A percentile compares a stretch with the other conserved stretches of the same genome.
These are phyloP conservation scores for Thuja plicata DNA, from an alignment of 83 land plant species.

Conservation along the genomic window DNA sequence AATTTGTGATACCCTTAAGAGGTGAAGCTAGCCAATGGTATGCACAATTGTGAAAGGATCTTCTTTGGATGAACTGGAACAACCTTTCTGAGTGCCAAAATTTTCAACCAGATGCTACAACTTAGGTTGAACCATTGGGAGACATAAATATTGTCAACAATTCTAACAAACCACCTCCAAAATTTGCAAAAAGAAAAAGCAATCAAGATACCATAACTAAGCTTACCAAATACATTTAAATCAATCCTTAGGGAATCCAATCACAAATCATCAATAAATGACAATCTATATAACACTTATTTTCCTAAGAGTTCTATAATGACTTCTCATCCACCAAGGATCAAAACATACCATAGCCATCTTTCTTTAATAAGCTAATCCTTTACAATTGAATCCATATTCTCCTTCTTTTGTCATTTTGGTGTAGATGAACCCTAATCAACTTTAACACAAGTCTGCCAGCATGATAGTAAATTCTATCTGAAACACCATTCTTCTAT, in stretches of 20 bases:
- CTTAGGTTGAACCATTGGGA: neutral
- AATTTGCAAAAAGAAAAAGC: neutral
- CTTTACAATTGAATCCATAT: slow-evolving; percentile 30
- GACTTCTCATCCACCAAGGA: no score
- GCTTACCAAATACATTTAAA: no score
- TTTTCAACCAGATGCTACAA: neutral
- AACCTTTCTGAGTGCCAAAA: neutral
- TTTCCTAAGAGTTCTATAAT: no score
- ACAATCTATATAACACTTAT: no score
- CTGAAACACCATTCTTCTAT: no score
- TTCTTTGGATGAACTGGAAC: no score
- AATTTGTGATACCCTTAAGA: no score
- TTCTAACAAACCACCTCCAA: neutral
- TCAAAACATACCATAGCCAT: no score
- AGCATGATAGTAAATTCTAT: no score
- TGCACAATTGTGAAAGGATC: no score
- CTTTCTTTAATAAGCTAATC: slow-evolving; percentile 56
- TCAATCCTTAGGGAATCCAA: neutral
- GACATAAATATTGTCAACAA: neutral
- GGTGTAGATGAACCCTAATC: slow-evolving; percentile 19
- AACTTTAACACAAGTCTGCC: no score
- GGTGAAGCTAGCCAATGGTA: no score
- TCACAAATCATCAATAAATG: neutral
- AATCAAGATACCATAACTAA: neutral
- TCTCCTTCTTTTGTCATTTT: slow-evolving; percentile 48